Base-by-base conservation (phyloP, 805 yeast species). In the Hermanozyma aechmeae region DNA sequence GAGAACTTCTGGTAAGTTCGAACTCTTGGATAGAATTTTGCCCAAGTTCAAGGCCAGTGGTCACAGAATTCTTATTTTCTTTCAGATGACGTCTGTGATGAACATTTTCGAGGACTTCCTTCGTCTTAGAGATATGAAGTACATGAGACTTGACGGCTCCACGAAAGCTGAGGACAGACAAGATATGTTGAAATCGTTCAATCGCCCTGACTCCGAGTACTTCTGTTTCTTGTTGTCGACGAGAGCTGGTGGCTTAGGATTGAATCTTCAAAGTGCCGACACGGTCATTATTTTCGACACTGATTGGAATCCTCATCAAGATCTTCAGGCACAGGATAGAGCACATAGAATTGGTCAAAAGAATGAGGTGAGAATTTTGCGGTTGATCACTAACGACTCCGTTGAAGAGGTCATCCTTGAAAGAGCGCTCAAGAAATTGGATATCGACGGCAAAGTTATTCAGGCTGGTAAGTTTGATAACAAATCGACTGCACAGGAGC, bases 241-340 rank as follows among this genome's bases (percentile, higher is more conserved):
- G 0, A 76, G 93, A 65, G 93, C 93, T 30, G 93, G 93, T 68
- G 93, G 93, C 40, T 70, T 82, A 45, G 93, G 93, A 48, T 67
- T 82, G 46, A 82, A 82, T 53, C 71, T 82, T 51, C 93, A 82
- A 59, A 80, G 87, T 15, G 93, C 93, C 3, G 93, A 82, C 50
- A 82, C 93, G 0, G 93, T 82, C 34, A 75, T 82, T 38, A 82
- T 82, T 38, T 82, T 81, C 50, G 93, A 82, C 52, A 79, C 89
- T 11, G 93, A 82, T 59, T 82, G 93, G 93, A 82, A 82, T 49
- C 93, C 93, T 6, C 93, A 82, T 58, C 93, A 82, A 55, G 93
- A 82, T 73, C 71, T 82, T 48, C 93, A 82, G 53, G 93, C 92
- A 1, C 93, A 82, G 56, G 93, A 82, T 56, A 69, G 93, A 63